Base-by-base conservation (phyloP, 1,284 basidiomycete species). In the Malassezia pachydermatis region DNA sequence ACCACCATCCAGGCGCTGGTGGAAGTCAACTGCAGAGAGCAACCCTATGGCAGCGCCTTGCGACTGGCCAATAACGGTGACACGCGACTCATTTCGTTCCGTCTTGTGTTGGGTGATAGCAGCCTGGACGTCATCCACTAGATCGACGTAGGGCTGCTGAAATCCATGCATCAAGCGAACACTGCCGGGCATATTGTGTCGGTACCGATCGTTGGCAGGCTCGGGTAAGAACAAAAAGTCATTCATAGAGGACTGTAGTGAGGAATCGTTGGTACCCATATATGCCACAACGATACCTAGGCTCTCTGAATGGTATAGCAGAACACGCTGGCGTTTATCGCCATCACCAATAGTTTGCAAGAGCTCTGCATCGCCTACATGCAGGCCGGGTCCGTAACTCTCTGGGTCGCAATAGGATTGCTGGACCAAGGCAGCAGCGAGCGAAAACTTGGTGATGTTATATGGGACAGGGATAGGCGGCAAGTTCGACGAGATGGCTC, bases 1-100 rank as follows among this genome's bases (percentile, higher is more conserved):
- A 35, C 30, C 49, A n/a, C 38, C 44, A 1, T 49, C 41, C 16
- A 63, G 41, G 41, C 58, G 48, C 23, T 56, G 44, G 30, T 59
- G 46, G 35, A 67, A 47, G 44, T 61, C 61, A 5, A 57, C 57
- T 5, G 60, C 55, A n/a, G 63, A 56, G 16, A 65, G 37, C 5
- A 62, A 48, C n/a, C 56, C 52, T 43, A 65, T 58, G 11, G 61
- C 38, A 19, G 61, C 63, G 27, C 65, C 65, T 14, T 62, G 59
- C 30, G 61, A 65, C 51, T 67, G 63, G 11, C 65, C 63, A 7
- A 58, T 48, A 11, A 64, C 46, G 14, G 63, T 48, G 7, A 65
- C 51, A 14, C 42, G 20, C 5, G 51, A 28, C n/a, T 55, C 58
- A 1, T 58, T 57, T 40, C 60, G 40, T 2, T 38, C 17, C 22